These are phyloP conservation scores for Dipteronia sinensis DNA, from an alignment of 345 rosid species.

Conservation along the genomic window DNA sequence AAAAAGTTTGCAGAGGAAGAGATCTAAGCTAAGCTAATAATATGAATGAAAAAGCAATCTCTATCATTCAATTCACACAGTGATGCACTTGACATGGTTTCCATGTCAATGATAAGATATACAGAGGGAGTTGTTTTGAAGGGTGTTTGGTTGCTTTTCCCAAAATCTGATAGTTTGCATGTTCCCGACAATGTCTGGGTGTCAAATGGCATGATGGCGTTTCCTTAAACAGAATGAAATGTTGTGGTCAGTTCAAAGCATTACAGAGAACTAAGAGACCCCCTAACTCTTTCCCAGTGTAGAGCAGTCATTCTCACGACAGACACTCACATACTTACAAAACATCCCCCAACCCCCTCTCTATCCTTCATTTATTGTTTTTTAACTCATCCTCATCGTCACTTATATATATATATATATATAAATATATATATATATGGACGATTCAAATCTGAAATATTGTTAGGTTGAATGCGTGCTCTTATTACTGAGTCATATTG, in stretches of 20 bases:
- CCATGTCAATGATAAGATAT: slow-evolving; percentile 14
- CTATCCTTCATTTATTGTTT: slow-evolving; percentile 4
- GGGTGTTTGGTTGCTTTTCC: slow-evolving; percentile 45
- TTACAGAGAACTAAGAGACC: slow-evolving; percentile 47
- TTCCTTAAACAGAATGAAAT: slow-evolving; percentile 57
- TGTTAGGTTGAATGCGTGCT: too few species aligned
- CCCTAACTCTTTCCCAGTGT: slow-evolving; percentile 38
- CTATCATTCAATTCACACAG: slow-evolving; percentile 12
- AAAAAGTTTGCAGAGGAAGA: slow-evolving; percentile 20
- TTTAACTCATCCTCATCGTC: background rate
- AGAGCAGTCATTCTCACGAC: slow-evolving; percentile 33
- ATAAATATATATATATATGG: too few species aligned
- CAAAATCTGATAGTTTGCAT: slow-evolving; percentile 71
- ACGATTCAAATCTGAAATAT: too few species aligned
- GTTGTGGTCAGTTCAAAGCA: slow-evolving; percentile 53
- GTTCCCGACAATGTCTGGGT: slow-evolving; percentile 82
- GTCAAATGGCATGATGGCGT: slow-evolving; percentile 70
- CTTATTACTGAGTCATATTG: too few species aligned
- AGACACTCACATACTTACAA: slow-evolving; percentile 28
- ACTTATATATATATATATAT: too few species aligned
- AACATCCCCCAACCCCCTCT: background rate
- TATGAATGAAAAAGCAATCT: background rate
- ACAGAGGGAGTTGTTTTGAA: background rate
- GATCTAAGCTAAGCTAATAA: slow-evolving; percentile 8
- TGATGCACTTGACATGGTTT: slow-evolving; percentile 3